Percentiles rank a stretch among this genome's conserved stretches.
Conservation (phyloP, 306 rosid genomes). For the Dalbergia cultrata region DNA sequence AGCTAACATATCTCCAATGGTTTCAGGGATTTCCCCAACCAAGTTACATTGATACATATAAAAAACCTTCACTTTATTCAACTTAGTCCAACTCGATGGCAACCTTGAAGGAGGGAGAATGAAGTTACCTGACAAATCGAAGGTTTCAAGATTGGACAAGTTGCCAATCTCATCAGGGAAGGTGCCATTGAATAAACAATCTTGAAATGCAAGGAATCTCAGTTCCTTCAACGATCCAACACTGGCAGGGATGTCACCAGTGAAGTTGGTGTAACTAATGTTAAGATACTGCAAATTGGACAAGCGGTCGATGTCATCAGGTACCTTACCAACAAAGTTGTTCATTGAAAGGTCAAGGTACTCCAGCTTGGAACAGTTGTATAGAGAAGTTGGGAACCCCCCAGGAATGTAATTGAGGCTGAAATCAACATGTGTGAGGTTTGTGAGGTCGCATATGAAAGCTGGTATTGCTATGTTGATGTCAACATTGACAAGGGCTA, state of each 20-base stretch:
- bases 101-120: constrained; percentile 45
- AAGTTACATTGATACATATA: constrained; percentile 50
- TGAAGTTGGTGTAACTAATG: constrained; percentile 58
- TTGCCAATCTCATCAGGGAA: constrained; percentile 64
- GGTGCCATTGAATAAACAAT: constrained; percentile 55
- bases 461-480: constrained; percentile 57
- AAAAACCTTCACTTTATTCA: constrained; percentile 63
- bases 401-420: constrained; percentile 50
- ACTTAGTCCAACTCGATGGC: constrained; percentile 54
- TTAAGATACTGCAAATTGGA: constrained; percentile 53
- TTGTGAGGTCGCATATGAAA: constrained; percentile 74
- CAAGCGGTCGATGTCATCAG: constrained; percentile 56
- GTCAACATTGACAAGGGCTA: constrained; percentile 13
- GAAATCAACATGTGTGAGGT: constrained; percentile 63
- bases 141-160: constrained; percentile 64
- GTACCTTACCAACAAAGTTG: constrained; percentile 59
- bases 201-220: constrained; percentile 44
- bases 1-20: constrained; percentile 63
- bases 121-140: constrained; percentile 41
- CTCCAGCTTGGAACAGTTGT: constrained; percentile 66
- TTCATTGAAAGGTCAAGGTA: constrained; percentile 61
- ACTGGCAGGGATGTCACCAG: constrained; percentile 65
- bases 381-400: constrained; percentile 63
- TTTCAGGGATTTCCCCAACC: constrained; percentile 66
- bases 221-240: constrained; percentile 61